Evolutionary conservation across 179 eudicot species (phyloP), one percentile per base, ranked within the genome.

Genomic region (Spinacia oleracea): DNA sequence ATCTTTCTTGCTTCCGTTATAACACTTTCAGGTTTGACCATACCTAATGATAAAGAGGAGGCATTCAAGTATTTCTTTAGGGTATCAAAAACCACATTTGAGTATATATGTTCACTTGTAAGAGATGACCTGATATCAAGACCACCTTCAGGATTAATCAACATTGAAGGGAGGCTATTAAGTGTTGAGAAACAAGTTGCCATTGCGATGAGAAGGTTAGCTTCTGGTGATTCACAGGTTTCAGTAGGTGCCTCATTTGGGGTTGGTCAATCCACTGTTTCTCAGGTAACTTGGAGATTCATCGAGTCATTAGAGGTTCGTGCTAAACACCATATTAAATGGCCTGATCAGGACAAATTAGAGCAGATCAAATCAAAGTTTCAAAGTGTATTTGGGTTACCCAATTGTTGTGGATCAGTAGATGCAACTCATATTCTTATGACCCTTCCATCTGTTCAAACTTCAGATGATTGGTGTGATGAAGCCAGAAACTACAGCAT

Each of bases 181-280:
- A 96, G 97, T 85, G 99, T 96, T 7, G 99, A 96, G 84, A 96
- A 96, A 78, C 99, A 96, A 87, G 99, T 96, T 69, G 99, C 99
- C 0, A 96, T 94, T 64, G 99, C 97, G 8, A 78, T 93, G 69
- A 82, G 96, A 77, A 85, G 99, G 81, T 86, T 96, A 75, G 99
- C 98, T 77, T 93, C 97, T 1, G 99, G 99, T 10, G 98, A 96
- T 64, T 94, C 99, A 65, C 99, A 96, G 75, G 98, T 93, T 58
- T 92, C 94, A 0, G 97, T 96, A 42, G 99, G 98, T 69, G 86
- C 91, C 5, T 89, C 99, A 7, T 96, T 96, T 79, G 99, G 98
- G 62, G 99, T 96, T 14, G 99, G 99, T 58, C 99, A 96, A 75
- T 96, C 99, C 23, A 96, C 99, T 1, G 98, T 96, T 53, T 96